Conservation (phyloP, 2,329 filamentous ascomycete species). For the Talaromyces amestolkiae region DNA sequence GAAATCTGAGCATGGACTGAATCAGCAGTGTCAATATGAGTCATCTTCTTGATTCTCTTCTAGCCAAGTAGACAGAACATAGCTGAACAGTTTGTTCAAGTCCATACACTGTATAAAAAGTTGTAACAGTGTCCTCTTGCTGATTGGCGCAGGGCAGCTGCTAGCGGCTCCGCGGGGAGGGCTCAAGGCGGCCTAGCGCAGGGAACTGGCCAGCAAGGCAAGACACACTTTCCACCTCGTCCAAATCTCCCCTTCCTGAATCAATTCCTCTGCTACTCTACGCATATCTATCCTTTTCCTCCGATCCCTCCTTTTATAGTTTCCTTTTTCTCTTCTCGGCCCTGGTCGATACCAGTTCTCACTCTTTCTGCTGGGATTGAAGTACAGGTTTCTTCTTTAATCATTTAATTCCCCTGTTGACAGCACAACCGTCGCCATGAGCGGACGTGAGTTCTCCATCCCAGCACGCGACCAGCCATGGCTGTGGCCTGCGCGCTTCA, state of each 20-base stretch:
- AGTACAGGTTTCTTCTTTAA: slow-evolving; percentile 30
- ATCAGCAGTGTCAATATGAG: not conserved
- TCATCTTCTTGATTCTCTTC: not conserved
- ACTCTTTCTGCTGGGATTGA: slow-evolving; percentile 36
- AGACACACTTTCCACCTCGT: slow-evolving; percentile 20
- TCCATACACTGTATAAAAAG: too few relatives aligned
- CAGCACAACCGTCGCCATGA: slow-evolving; percentile 52
- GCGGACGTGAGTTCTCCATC: slow-evolving; percentile 53
- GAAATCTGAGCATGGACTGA: not conserved
- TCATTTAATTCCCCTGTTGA: slow-evolving; percentile 25
- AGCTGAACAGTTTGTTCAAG: too few relatives aligned
- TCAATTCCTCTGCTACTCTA: slow-evolving; percentile 1
- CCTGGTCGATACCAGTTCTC: slow-evolving; percentile 25
- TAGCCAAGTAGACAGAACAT: too few relatives aligned
- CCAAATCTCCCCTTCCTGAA: not conserved
- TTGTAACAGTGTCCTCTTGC: slow-evolving; percentile 13
- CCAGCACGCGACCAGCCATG: slow-evolving; percentile 30
- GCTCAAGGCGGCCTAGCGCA: slow-evolving; percentile 18
- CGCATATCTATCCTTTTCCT: slow-evolving; percentile 12
- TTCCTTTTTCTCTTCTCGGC: slow-evolving; percentile 28
- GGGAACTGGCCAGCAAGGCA: slow-evolving; percentile 31
- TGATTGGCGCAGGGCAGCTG: slow-evolving; percentile 14
- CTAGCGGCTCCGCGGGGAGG: slow-evolving; percentile 13
- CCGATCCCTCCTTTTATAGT: slow-evolving; percentile 15
- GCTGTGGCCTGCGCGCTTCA: not conserved